phyloP scores from a whole-genome alignment of 345 rosid genomes.

The Erodium maritimum region DNA sequence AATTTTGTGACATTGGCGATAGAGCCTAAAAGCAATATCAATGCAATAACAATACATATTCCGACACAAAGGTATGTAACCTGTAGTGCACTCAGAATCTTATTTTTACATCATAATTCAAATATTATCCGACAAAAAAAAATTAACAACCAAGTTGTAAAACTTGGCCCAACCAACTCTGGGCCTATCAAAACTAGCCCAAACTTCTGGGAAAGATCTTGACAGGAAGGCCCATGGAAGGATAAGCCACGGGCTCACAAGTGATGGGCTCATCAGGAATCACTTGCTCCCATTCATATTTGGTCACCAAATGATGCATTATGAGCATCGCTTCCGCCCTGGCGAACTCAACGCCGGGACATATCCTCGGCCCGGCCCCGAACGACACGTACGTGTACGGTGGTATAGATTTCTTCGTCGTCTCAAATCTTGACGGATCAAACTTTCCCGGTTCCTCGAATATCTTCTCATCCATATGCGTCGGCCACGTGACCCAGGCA shows the following conservation, averaged over 20 bases:
- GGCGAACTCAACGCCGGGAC: conserved; percentile 14
- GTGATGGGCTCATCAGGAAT: conserved; percentile 12
- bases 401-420: conserved; percentile 6
- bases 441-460: conserved; percentile 14
- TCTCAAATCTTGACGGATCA: conserved; percentile 13
- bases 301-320: conserved; percentile 11
- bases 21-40: too few species aligned
- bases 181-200: too few species aligned
- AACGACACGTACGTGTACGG: conserved; percentile 16
- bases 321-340: conserved; percentile 9
- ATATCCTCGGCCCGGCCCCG: neutral
- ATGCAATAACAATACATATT: too few species aligned
- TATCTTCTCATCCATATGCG: conserved; percentile 15
- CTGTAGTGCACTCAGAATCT: too few species aligned
- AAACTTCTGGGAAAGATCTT: conserved; percentile 1
- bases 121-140: too few species aligned
- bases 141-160: too few species aligned
- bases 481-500: conserved; percentile 11
- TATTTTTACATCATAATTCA: too few species aligned
- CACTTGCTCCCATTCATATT: conserved; percentile 6
- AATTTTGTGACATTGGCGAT: too few species aligned
- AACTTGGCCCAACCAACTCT: too few species aligned
- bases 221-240: conserved; percentile 15
- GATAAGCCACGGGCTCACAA: conserved; percentile 9
- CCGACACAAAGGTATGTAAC: too few species aligned